Evolutionary conservation across 805 yeast species (phyloP).

Genomic region (Saccharomyces mikatae): DNA sequence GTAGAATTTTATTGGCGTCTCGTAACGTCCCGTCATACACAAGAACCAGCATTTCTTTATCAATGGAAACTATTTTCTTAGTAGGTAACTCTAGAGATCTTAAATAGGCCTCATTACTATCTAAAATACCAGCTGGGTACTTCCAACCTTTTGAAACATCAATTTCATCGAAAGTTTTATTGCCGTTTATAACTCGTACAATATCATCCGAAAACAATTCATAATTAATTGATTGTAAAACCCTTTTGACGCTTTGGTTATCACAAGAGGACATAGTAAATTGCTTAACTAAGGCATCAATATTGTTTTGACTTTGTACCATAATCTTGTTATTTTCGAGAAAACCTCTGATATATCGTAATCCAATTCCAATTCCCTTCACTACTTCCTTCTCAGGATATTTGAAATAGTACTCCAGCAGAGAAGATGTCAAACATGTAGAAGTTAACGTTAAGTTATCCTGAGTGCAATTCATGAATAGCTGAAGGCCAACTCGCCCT

Average conservation of each 20-base stretch:
- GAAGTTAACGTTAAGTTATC: conserved; percentile 15
- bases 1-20: conserved; percentile 23
- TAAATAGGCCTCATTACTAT: conserved; percentile 24
- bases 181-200: conserved; percentile 26
- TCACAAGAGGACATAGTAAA: conserved; percentile 9
- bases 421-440: conserved; percentile 11
- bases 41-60: conserved; percentile 17
- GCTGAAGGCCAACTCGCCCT: conserved; percentile 22
- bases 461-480: conserved; percentile 18
- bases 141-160: conserved; percentile 30
- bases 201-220: conserved; percentile 23
- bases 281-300: conserved; percentile 16
- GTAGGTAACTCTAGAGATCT: conserved; percentile 20
- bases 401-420: conserved; percentile 14
- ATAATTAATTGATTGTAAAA: conserved; percentile 19
- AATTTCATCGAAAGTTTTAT: conserved; percentile 19
- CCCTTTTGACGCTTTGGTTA: conserved; percentile 12
- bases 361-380: conserved; percentile 9
- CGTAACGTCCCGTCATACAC: conserved; percentile 24
- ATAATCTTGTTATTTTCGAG: conserved; percentile 11
- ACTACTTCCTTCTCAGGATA: conserved; percentile 13
- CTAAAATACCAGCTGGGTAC: conserved; percentile 20
- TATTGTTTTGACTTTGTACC: conserved; percentile 7
- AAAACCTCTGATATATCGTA: conserved; percentile 10
- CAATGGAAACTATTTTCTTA: conserved; percentile 21